phyloP scores from a whole-genome alignment of 2,329 filamentous ascomycete species.

The Epichloe brachyelytri region DNA sequence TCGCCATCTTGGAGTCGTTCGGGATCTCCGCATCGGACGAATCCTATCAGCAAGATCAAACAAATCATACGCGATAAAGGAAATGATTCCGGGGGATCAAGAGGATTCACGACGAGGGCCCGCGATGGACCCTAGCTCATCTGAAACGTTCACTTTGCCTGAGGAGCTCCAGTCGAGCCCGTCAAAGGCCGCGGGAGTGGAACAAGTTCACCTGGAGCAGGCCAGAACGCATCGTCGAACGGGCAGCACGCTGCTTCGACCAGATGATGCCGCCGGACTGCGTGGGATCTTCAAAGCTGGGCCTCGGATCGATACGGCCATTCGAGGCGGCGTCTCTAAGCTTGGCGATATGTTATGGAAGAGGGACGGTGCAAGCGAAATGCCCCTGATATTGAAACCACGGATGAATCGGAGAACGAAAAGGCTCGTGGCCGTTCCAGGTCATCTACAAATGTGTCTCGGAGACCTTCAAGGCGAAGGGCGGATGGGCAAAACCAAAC shows the following conservation, averaged over 20 bases:
- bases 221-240: constrained; percentile 29
- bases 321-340: constrained; percentile 46
- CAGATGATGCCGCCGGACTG: constrained; percentile 21
- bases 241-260: constrained; percentile 33
- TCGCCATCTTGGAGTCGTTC: constrained; percentile 51
- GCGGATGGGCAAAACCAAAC: constrained; percentile 17
- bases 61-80: constrained; percentile 42
- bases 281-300: constrained; percentile 63
- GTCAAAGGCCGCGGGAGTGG: constrained; percentile 23
- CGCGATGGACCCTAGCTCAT: constrained; percentile 14
- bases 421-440: constrained; percentile 25
- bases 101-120: constrained; percentile 16
- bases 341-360: constrained; percentile 45
- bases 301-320: constrained; percentile 58
- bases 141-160: constrained; percentile 11
- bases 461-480: constrained; percentile 19
- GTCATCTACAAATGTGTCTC: constrained; percentile 23
- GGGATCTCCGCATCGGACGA: constrained; percentile 46
- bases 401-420: constrained; percentile 38
- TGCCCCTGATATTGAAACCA: constrained; percentile 27
- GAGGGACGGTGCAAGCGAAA: constrained; percentile 28
- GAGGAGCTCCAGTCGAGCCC: constrained; percentile 8
- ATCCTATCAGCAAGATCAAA: constrained; percentile 42
- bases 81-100: constrained; percentile 28
- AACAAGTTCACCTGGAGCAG: constrained; percentile 5